phyloP scores from a whole-genome alignment of 2,329 filamentous ascomycete species.

The Cercospora beticola region DNA sequence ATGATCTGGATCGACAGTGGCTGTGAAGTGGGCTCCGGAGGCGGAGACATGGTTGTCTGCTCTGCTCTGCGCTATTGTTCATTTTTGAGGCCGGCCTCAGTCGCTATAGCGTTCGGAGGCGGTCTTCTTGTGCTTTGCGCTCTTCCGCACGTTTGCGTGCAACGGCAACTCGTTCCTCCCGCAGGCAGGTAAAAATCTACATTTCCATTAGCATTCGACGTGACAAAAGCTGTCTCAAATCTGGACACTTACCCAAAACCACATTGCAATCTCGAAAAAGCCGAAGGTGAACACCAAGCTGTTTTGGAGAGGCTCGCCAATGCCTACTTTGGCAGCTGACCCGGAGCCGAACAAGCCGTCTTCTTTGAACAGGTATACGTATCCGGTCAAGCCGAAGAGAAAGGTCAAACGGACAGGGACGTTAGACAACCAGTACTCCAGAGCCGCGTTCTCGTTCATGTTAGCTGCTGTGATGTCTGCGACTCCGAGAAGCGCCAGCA shows the following conservation, averaged over 20 bases:
- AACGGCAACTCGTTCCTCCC: conserved; percentile 58
- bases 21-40: neutral
- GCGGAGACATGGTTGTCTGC: neutral
- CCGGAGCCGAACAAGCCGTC: conserved; percentile 46
- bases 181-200: conserved; percentile 62
- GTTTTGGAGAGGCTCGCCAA: conserved; percentile 71
- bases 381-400: conserved; percentile 61
- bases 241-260: conserved; percentile 70
- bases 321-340: conserved; percentile 26
- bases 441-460: conserved; percentile 45
- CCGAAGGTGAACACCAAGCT: conserved; percentile 80
- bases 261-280: conserved; percentile 78
- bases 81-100: neutral
- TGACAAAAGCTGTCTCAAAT: neutral
- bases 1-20: neutral
- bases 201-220: neutral
- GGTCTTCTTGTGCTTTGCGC: conserved; percentile 40
- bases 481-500: conserved; percentile 62
- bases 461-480: conserved; percentile 50
- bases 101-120: neutral
- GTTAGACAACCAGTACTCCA: conserved; percentile 50
- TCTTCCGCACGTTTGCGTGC: conserved; percentile 37
- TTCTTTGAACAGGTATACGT: conserved; percentile 63
- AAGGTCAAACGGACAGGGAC: conserved; percentile 66
- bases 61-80: neutral